These are phyloP conservation scores for Elsinoe australis DNA, from an alignment of 2,329 filamentous ascomycete genomes.

Conservation along the genomic window DNA sequence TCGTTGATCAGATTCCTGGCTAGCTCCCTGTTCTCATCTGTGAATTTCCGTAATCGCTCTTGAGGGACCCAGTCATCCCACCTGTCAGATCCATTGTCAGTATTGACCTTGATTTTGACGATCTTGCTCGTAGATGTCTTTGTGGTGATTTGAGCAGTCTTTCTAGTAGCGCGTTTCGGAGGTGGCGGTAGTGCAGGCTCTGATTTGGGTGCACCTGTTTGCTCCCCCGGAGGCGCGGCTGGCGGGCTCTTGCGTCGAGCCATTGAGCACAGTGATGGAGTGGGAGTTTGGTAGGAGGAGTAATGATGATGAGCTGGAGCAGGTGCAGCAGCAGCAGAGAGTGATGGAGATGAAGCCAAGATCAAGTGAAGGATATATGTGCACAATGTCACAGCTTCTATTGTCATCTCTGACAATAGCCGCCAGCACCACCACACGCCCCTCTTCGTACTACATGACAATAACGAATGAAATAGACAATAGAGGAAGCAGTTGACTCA, in stretches of 20 bases:
- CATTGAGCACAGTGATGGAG: not conserved
- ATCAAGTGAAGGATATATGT: too few species aligned
- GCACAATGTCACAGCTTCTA: too few species aligned
- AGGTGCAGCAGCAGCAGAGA: too few species aligned
- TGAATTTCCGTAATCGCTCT: slow-evolving; percentile 89
- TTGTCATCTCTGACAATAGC: slow-evolving; percentile 1
- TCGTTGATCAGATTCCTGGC: slow-evolving; percentile 65
- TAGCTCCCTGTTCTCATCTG: slow-evolving; percentile 88
- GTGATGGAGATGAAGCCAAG: too few species aligned
- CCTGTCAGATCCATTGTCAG: slow-evolving; percentile 34
- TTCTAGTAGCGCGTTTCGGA: not conserved
- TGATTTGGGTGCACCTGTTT: not conserved
- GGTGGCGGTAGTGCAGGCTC: not conserved
- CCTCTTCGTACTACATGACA: slow-evolving; percentile 1
- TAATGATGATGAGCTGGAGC: not conserved
- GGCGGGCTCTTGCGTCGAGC: slow-evolving; percentile 6
- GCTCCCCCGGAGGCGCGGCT: not conserved
- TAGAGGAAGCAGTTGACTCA: slow-evolving; percentile 44
- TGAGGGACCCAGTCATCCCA: slow-evolving; percentile 98
- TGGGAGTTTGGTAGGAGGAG: not conserved
- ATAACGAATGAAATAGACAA: not conserved
- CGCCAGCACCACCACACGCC: not conserved
- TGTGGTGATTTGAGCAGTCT: not conserved
- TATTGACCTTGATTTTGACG: not conserved
- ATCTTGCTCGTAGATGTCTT: not conserved